Conservation (phyloP, 2,329 filamentous ascomycete species). For the Epichloe coenophiala region DNA sequence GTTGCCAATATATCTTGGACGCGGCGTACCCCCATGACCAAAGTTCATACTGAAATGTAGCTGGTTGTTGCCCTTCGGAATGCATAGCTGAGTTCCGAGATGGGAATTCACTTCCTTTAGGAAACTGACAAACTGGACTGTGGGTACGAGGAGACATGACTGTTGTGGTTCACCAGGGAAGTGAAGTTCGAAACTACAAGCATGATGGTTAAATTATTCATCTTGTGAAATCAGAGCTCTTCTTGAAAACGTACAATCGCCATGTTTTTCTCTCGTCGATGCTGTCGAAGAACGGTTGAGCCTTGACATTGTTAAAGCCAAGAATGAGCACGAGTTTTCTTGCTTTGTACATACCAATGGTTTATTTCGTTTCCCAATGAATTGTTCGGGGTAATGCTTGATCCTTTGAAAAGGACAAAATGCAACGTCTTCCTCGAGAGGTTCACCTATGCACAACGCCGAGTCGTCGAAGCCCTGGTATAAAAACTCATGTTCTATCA, state of each 20-base stretch:
- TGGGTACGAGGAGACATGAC: constrained; percentile 54
- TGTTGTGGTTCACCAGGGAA: constrained; percentile 32
- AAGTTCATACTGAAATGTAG: constrained; percentile 51
- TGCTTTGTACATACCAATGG: constrained; percentile 24
- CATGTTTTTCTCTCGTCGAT: constrained; percentile 50
- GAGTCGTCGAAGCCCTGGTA: constrained; percentile 11
- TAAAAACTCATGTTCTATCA: background rate
- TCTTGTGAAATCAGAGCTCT: background rate
- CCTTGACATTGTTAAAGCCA: constrained; percentile 14
- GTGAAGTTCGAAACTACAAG: constrained; percentile 51
- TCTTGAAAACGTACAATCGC: constrained; percentile 52
- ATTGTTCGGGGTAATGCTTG: constrained; percentile 43
- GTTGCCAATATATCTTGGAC: constrained; percentile 47
- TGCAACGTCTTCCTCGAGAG: constrained; percentile 11
- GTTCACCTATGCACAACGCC: constrained; percentile 13
- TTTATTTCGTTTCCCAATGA: constrained; percentile 39
- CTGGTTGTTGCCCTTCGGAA: constrained; percentile 39
- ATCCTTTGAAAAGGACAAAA: constrained; percentile 43
- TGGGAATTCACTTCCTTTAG: constrained; percentile 51
- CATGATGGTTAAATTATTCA: background rate
- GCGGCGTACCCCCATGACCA: constrained; percentile 41
- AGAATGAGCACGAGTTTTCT: background rate
- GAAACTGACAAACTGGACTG: constrained; percentile 49
- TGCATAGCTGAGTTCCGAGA: constrained; percentile 36
- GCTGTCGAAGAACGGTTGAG: constrained; percentile 37